Conservation (phyloP, 768 basidiomycete species). For the Naematelia aurantialba region DNA sequence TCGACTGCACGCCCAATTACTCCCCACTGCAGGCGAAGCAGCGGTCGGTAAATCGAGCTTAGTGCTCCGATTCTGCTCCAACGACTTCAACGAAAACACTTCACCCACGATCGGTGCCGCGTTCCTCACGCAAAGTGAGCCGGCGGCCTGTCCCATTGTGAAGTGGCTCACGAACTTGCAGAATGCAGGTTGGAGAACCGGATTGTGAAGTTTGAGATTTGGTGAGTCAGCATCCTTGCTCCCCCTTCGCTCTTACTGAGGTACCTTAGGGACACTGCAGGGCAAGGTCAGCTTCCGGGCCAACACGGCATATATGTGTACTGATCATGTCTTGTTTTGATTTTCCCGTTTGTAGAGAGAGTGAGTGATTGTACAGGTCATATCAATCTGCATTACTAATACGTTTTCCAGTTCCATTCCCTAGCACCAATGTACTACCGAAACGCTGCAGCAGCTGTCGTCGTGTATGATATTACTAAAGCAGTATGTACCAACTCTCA, state of each 20-base stretch:
- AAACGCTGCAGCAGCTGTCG: constrained; percentile 95
- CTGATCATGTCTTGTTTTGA: too few species aligned
- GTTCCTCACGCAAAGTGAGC: constrained; percentile 55
- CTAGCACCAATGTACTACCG: constrained; percentile 99
- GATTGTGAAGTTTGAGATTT: constrained; percentile 70
- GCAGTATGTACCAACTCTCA: constrained; percentile 52
- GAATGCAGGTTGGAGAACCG: constrained; percentile 63
- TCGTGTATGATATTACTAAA: constrained; percentile 97
- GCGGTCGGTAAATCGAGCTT: constrained; percentile 99
- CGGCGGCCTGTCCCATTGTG: neutral
- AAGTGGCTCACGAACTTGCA: constrained; percentile 9
- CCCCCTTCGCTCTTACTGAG: constrained; percentile 12
- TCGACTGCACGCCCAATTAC: too few species aligned
- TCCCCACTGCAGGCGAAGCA: constrained; percentile 97
- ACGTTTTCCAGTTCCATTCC: constrained; percentile 66
- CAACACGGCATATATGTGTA: too few species aligned
- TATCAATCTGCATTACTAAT: neutral
- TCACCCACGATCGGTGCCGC: constrained; percentile 98
- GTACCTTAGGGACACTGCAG: constrained; percentile 48
- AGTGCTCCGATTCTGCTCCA: constrained; percentile 92
- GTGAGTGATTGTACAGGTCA: constrained; percentile 5
- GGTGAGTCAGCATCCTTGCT: constrained; percentile 52
- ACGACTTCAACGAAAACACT: constrained; percentile 98
- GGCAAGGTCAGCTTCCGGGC: constrained; percentile 47
- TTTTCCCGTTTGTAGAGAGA: constrained; percentile 66